phyloP scores from a whole-genome alignment of 2,329 filamentous ascomycete genomes.

The Cladorrhinum sp. region DNA sequence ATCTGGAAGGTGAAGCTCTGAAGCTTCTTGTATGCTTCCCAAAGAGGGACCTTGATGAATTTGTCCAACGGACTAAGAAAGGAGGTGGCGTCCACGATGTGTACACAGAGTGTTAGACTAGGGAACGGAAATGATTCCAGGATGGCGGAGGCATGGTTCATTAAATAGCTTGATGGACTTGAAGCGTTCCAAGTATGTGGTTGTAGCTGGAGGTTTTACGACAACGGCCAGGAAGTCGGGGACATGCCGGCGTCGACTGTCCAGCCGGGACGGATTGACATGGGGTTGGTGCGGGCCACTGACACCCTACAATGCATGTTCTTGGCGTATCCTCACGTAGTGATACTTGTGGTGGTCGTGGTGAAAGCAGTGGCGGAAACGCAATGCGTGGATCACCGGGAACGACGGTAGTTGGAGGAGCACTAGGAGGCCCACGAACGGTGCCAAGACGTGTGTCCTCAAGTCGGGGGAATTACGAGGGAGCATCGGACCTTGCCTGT shows the following conservation, averaged over 20 bases:
- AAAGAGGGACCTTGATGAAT: background rate
- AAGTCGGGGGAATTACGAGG: background rate
- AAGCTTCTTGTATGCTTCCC: background rate
- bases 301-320: background rate
- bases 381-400: too few species aligned
- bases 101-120: background rate
- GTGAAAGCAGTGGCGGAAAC: too few species aligned
- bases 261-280: background rate
- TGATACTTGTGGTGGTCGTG: background rate
- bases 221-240: background rate
- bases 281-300: background rate
- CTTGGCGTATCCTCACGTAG: background rate
- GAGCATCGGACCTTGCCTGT: background rate
- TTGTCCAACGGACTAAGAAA: background rate
- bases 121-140: background rate
- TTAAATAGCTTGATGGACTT: background rate
- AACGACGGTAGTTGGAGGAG: too few species aligned
- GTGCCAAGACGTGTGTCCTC: background rate
- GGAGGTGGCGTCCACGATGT: background rate
- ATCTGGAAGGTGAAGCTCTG: constrained; percentile 6
- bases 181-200: background rate
- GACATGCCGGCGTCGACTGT: background rate
- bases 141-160: background rate
- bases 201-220: background rate
- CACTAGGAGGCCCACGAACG: too few species aligned